phyloP scores from a whole-genome alignment of 2,329 filamentous ascomycete genomes.

The Thelonectria rubi region DNA sequence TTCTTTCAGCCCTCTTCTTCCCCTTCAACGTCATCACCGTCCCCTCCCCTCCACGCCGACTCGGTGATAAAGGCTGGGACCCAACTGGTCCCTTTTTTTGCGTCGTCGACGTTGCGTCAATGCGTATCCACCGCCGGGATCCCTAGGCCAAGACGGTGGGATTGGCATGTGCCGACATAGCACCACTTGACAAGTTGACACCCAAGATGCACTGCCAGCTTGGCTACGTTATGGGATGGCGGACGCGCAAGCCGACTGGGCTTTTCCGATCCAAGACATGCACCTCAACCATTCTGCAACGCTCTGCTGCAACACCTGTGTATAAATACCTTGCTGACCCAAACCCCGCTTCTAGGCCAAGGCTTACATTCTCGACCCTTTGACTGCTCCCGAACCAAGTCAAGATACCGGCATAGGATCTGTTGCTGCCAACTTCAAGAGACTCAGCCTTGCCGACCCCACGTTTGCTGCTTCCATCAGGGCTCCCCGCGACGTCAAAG shows the following conservation, averaged over 20 bases:
- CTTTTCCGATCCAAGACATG: conserved; percentile 25
- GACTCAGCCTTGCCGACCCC: conserved; percentile 29
- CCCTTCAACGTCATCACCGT: conserved; percentile 36
- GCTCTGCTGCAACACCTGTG: not conserved
- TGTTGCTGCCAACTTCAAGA: conserved; percentile 34
- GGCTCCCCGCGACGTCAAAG: conserved; percentile 10
- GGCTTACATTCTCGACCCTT: conserved; percentile 74
- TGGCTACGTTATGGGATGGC: conserved; percentile 18
- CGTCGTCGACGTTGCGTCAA: conserved; percentile 34
- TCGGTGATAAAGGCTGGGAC: conserved; percentile 30
- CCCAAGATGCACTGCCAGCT: conserved; percentile 23
- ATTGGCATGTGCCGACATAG: conserved; percentile 34
- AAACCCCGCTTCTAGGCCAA: conserved; percentile 59
- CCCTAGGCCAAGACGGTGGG: conserved; percentile 19
- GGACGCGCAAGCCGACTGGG: conserved; percentile 40
- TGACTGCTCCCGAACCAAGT: conserved; percentile 72
- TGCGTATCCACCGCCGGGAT: conserved; percentile 29
- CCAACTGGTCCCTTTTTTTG: conserved; percentile 32
- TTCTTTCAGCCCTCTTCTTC: conserved; percentile 17
- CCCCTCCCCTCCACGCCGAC: conserved; percentile 11
- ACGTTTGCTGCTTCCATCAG: conserved; percentile 24
- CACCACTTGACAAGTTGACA: conserved; percentile 9
- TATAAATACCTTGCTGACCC: conserved; percentile 20
- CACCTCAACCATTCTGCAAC: conserved; percentile 10
- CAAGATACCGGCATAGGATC: conserved; percentile 65